Evolutionary conservation across 306 rosid species (phyloP), one percentile per base, ranked within the genome.

Genomic region (Calophaca sinica): DNA sequence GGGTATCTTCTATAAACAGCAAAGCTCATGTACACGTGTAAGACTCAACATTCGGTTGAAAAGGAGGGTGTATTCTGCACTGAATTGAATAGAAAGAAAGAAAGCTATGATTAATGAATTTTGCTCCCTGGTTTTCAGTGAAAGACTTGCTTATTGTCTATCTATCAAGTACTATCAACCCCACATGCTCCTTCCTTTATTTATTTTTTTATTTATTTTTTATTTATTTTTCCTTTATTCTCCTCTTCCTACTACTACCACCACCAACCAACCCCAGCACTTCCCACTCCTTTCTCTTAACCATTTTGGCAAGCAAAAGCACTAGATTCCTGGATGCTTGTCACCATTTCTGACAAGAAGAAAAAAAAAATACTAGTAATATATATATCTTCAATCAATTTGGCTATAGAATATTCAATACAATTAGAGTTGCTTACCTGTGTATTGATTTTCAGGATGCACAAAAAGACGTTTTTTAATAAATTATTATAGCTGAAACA

Each of bases 61-160:
- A 7, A 48, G 78, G 70, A 35, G 70, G 61, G 73, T 75, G 73
- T 61, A 80, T 36, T 45, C 36, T 64, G 20, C 6, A 15, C 7
- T 9, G 32, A 36, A 60, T 7, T 68, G 66, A 68, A 84, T 45
- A 55, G 77, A 81, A 84, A 70, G 81, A 73, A 71, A 61, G 68
- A 75, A 74, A 57, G 77, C 4, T 41, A 65, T 65, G 70, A 65
- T 65, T 58, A 52, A 2, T 63, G 69, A 80, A 81, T 66, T 76
- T 75, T 82, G 74, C 73, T 81, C 77, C 96, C 92, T 81, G 90
- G 88, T 85, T 86, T 89, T 91, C 93, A 84, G 93, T 87, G 96
- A 88, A 75, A 79, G 64, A 36, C 72, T 33, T 33, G 4, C 36
- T 33, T 33, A 1, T 75, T 76, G 85, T 20, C 54, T 48, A n/a